These are phyloP conservation scores for Amanita inopinata DNA, from an alignment of 768 basidiomycete species.

Conservation along the genomic window DNA sequence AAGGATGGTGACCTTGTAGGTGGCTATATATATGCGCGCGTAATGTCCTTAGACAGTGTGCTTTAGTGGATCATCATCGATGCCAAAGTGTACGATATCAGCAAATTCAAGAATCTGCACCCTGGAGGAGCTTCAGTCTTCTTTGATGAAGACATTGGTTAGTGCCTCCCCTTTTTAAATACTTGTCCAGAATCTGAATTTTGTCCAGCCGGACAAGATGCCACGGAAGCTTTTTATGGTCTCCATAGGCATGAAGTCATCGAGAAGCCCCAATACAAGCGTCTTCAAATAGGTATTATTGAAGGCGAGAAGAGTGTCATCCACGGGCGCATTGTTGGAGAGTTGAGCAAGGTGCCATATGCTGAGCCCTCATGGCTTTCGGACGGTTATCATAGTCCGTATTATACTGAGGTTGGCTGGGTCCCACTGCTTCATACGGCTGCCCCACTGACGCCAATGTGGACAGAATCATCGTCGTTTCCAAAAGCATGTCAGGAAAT, in stretches of 20 bases:
- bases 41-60: not conserved
- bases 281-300: slow-evolving; percentile 68
- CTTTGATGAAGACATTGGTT: slow-evolving; percentile 66
- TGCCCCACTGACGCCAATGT: no score
- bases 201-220: slow-evolving; percentile 81
- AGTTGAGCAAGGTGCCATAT: slow-evolving; percentile 75
- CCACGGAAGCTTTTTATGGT: slow-evolving; percentile 84
- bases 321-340: slow-evolving; percentile 45
- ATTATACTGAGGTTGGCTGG: slow-evolving; percentile 74
- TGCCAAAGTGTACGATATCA: slow-evolving; percentile 76
- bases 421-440: no score
- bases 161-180: slow-evolving; percentile 32
- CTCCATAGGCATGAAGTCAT: slow-evolving; percentile 89
- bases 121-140: slow-evolving; percentile 81
- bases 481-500: slow-evolving; percentile 56
- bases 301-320: slow-evolving; percentile 59
- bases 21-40: slow-evolving; percentile 16
- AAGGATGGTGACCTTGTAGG: slow-evolving; percentile 57
- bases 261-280: slow-evolving; percentile 62
- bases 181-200: slow-evolving; percentile 19
- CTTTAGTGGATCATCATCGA: slow-evolving; percentile 82
- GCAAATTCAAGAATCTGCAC: slow-evolving; percentile 74
- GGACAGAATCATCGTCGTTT: slow-evolving; percentile 50
- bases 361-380: slow-evolving; percentile 80
- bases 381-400: slow-evolving; percentile 62